Conservation (phyloP, 148 eudicot genomes). For the Silene uniflora region DNA sequence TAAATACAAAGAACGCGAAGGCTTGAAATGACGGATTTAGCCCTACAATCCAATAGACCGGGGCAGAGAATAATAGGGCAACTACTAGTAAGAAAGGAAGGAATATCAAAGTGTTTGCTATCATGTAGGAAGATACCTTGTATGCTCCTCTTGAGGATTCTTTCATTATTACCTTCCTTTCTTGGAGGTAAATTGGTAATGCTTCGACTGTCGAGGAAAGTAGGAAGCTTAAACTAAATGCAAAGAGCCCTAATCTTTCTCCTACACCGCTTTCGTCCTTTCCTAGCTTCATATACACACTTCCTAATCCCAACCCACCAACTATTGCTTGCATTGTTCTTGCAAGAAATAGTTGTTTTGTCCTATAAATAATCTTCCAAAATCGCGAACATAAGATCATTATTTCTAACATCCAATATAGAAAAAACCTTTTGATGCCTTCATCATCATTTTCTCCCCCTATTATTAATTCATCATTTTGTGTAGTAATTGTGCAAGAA, state of each 20-base stretch:
- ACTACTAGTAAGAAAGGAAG: conserved; percentile 73
- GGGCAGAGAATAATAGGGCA: conserved; percentile 63
- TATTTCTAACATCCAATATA: conserved; percentile 40
- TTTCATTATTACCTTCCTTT: conserved; percentile 85
- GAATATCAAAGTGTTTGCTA: conserved; percentile 79
- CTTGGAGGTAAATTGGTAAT: conserved; percentile 90
- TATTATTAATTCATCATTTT: conserved; percentile 3
- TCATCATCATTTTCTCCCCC: conserved; percentile 2
- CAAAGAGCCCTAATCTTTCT: conserved; percentile 79
- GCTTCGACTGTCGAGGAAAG: conserved; percentile 96
- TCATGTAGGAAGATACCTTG: conserved; percentile 72
- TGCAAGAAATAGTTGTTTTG: conserved; percentile 81
- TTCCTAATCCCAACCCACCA: conserved; percentile 85
- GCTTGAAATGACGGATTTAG: conserved; percentile 63
- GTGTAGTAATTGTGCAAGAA: conserved; percentile 6
- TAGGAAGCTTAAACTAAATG: conserved; percentile 86
- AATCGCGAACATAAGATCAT: conserved; percentile 56
- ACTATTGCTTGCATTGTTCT: conserved; percentile 92
- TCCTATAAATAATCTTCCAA: conserved; percentile 82
- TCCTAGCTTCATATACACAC: conserved; percentile 62
- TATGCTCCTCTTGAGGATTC: conserved; percentile 81
- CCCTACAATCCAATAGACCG: conserved; percentile 88
- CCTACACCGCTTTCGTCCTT: conserved; percentile 63
- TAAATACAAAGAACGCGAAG: conserved; percentile 58
- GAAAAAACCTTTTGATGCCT: conserved; percentile 10